Base-by-base conservation (phyloP, 805 yeast species). In the Suhomyces kilbournensis region DNA sequence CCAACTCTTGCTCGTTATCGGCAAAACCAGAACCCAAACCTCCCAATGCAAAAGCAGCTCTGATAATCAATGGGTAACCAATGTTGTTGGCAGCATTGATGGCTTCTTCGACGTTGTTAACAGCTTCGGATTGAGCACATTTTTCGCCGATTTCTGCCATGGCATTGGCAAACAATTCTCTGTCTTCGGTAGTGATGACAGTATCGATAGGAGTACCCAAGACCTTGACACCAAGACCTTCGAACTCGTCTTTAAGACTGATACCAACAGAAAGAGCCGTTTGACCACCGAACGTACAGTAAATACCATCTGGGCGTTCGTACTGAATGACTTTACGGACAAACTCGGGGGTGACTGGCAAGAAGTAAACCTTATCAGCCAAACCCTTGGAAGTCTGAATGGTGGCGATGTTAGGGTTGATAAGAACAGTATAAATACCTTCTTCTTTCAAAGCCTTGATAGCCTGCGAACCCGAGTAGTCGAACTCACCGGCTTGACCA, bases 401-500 rank as follows among this genome's bases (percentile, higher is more conserved):
- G 32, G 99, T 94, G 50, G 99, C 99, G 69, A 94, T 94, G 73
- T 94, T 94, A 53, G 99, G 99, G 74, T 94, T 94, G 68, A 94
- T 92, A 66, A 94, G 81, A 60, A 94, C 86, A 52, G 98, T 92
- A 80, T 93, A 90, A 59, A 93, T 94, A 56, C 97, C 97, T 75
- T 92, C 98, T 77, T 94, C 97, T 72, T 90, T 93, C 75, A 94
- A 80, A 46, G 99, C 99, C 75, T 94, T 94, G 75, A 94, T 94
- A 54, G 99, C 99, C 76, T 94, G 99, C 51, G 97, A 90, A 66
- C 99, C 99, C 45, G 97, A 91, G 76, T 94, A 94, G 72, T 94
- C 99, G 67, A 94, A 94, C 76, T 94, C 99, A 74, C 99, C 99
- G 58, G 99, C 99, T 78, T 94, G 99, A 60, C 99, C 99, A 69